phyloP scores from a whole-genome alignment of 768 basidiomycete species.

The Auriculariales sp. region DNA sequence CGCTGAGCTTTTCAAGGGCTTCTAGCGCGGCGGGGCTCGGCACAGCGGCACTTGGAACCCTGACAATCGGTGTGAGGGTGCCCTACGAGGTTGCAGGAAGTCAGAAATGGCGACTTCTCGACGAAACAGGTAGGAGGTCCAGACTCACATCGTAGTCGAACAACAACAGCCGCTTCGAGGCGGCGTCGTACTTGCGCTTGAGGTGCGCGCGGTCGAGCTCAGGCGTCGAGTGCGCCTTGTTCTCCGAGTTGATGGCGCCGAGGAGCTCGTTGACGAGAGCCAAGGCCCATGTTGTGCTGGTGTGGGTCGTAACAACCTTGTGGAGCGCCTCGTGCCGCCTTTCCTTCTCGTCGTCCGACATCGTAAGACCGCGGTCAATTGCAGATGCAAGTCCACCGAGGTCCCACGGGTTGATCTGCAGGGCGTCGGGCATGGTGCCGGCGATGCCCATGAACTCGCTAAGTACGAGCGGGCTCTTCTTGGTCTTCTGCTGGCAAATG shows the following conservation, averaged over 20 bases:
- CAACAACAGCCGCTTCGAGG: constrained; percentile 76
- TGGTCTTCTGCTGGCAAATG: constrained; percentile 77
- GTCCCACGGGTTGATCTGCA: constrained; percentile 94
- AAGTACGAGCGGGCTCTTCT: constrained; percentile 74
- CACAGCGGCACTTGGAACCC: constrained; percentile 73
- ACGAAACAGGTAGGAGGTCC: not conserved
- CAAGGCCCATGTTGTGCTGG: constrained; percentile 89
- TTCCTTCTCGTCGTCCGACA: constrained; percentile 65
- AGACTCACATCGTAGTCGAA: constrained; percentile 86
- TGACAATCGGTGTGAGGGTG: constrained; percentile 94
- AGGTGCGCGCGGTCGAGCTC: constrained; percentile 55
- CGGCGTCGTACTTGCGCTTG: constrained; percentile 42
- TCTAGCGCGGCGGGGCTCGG: constrained; percentile 62
- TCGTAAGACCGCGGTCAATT: constrained; percentile 75
- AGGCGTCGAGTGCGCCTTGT: constrained; percentile 72
- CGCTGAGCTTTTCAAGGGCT: constrained; percentile 55
- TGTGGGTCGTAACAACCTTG: constrained; percentile 81
- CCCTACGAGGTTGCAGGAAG: constrained; percentile 28
- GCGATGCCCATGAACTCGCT: constrained; percentile 98
- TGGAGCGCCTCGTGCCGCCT: constrained; percentile 61
- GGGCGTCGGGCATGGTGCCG: constrained; percentile 75
- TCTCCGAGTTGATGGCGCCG: constrained; percentile 62
- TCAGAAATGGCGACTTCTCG: not conserved
- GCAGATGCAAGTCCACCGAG: constrained; percentile 76
- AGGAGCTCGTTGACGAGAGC: constrained; percentile 81